phyloP scores from a whole-genome alignment of 2,329 filamentous ascomycete genomes.

The Diaporthe velutina region DNA sequence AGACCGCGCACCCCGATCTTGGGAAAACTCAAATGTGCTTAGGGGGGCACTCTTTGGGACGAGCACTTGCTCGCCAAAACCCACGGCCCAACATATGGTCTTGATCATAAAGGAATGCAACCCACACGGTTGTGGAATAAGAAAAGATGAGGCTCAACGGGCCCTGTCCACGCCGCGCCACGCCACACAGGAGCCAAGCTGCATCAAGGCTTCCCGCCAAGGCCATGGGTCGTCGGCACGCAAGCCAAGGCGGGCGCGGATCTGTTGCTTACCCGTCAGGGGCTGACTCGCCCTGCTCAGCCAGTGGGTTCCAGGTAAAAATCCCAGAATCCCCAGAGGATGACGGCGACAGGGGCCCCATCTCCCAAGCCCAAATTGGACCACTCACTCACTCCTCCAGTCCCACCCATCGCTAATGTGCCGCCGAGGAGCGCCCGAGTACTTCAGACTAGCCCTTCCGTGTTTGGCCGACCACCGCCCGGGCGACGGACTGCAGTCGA shows the following conservation, averaged over 20 bases:
- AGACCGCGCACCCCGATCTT: conserved; percentile 30
- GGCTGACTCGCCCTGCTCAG: conserved; percentile 34
- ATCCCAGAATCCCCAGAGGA: not conserved
- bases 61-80: conserved; percentile 23
- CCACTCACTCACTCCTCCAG: not conserved
- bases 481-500: conserved; percentile 34
- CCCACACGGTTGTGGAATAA: not conserved
- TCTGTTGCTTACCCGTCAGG: conserved; percentile 16
- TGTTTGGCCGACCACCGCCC: conserved; percentile 21
- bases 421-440: conserved; percentile 38
- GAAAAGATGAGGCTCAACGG: conserved; percentile 35
- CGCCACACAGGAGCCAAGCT: conserved; percentile 25
- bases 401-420: conserved; percentile 32
- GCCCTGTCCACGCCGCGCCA: conserved; percentile 8
- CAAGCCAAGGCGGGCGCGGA: conserved; percentile 2
- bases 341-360: not conserved
- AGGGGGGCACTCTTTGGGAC: not conserved
- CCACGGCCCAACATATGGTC: not conserved
- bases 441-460: conserved; percentile 35
- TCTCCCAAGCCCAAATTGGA: not conserved
- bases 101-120: not conserved
- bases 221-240: conserved; percentile 9
- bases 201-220: conserved; percentile 33
- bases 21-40: not conserved
- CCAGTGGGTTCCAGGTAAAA: conserved; percentile 15